Conservation (phyloP, 352 stramenopile genomes). For the Phytophthora idaei region DNA sequence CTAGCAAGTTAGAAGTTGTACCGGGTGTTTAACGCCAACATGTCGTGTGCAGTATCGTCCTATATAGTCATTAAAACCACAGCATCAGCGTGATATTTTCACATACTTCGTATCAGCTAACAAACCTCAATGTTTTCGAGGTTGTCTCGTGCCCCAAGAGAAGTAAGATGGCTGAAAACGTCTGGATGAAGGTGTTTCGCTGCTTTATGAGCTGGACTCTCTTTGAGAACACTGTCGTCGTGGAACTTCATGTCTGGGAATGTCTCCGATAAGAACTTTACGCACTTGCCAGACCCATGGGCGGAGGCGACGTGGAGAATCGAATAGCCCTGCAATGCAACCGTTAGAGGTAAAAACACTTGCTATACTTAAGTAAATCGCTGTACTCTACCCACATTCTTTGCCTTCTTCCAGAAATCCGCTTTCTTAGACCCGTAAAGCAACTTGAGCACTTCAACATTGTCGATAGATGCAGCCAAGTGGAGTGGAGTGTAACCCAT, state of each 20-base stretch:
- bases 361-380: background rate
- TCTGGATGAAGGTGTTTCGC: slow-evolving; percentile 52
- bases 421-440: slow-evolving; percentile 46
- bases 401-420: slow-evolving; percentile 52
- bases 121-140: slow-evolving; percentile 67
- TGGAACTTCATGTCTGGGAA: slow-evolving; percentile 48
- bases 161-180: slow-evolving; percentile 48
- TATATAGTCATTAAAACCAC: background rate
- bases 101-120: background rate
- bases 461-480: slow-evolving; percentile 57
- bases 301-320: slow-evolving; percentile 61
- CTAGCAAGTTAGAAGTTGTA: slow-evolving; percentile 36
- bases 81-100: background rate
- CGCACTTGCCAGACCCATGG: slow-evolving; percentile 51
- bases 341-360: background rate
- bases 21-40: slow-evolving; percentile 35
- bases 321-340: slow-evolving; percentile 46
- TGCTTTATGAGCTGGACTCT: slow-evolving; percentile 67
- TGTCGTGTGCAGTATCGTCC: slow-evolving; percentile 44
- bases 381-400: slow-evolving; percentile 40
- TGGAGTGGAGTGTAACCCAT: slow-evolving; percentile 71
- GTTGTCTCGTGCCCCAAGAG: slow-evolving; percentile 44
- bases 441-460: slow-evolving; percentile 54
- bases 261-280: slow-evolving; percentile 46
- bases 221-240: slow-evolving; percentile 46